These are phyloP conservation scores for Backusella circina DNA, from an alignment of 192 early-diverging fungal species.

Conservation along the genomic window DNA sequence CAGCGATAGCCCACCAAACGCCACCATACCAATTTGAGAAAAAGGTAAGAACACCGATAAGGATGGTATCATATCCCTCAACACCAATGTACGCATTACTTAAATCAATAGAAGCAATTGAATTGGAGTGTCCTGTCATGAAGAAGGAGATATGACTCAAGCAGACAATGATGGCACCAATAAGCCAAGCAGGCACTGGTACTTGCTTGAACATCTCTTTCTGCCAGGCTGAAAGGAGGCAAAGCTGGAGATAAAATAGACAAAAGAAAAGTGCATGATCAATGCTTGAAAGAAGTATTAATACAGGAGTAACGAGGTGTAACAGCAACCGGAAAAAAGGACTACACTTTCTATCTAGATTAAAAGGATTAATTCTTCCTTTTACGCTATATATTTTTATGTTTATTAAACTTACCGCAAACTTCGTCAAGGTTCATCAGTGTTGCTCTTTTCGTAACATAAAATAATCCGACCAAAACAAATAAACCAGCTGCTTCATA, in stretches of 20 bases:
- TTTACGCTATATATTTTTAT: background rate
- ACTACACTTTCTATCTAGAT: background rate
- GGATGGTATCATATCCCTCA: conserved; percentile 52
- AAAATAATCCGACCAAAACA: conserved; percentile 18
- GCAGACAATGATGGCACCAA: conserved; percentile 22
- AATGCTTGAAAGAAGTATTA: conserved; percentile 58
- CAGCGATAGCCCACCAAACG: conserved; percentile 61
- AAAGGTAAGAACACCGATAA: conserved; percentile 69
- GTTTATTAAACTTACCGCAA: background rate
- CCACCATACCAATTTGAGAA: conserved; percentile 69
- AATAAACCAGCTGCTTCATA: conserved; percentile 25
- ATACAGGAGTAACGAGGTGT: conserved; percentile 47
- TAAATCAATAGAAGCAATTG: conserved; percentile 74
- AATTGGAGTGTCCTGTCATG: conserved; percentile 70
- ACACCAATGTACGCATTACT: conserved; percentile 76
- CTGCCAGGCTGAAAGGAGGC: conserved; percentile 18
- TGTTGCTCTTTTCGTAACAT: conserved; percentile 21
- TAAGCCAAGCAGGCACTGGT: conserved; percentile 12
- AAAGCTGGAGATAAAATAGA: conserved; percentile 51
- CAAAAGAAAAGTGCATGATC: conserved; percentile 60
- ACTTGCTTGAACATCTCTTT: background rate
- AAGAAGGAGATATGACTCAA: conserved; percentile 63
- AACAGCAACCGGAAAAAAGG: conserved; percentile 32
- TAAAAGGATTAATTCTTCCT: background rate
- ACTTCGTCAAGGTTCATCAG: background rate